Percentiles rank a stretch among this genome's conserved stretches.
phyloP scores from a whole-genome alignment of 2,329 filamentous ascomycete genomes.

The Colletotrichum theobromicola region DNA sequence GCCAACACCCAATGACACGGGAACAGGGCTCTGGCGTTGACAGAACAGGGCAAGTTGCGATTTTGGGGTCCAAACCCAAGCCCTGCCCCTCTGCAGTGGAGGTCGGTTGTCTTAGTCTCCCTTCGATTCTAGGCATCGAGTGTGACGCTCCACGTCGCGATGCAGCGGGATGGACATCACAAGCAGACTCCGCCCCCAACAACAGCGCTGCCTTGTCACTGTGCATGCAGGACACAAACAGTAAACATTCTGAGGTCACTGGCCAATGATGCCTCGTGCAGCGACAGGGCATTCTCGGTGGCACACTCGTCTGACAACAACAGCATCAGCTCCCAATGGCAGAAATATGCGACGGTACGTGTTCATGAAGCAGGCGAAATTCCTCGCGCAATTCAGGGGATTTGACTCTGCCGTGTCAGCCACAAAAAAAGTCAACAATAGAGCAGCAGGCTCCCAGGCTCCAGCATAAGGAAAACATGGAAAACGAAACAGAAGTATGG shows the following conservation, averaged over 20 bases:
- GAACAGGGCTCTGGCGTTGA: background rate
- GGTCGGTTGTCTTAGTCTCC: background rate
- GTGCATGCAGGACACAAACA: background rate
- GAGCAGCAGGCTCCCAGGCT: background rate
- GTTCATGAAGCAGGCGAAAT: background rate
- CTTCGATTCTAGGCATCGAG: background rate
- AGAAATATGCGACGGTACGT: background rate
- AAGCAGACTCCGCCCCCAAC: conserved; percentile 12
- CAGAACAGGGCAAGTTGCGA: background rate
- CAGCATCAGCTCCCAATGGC: background rate
- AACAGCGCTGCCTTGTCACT: background rate
- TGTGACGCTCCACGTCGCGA: conserved; percentile 11
- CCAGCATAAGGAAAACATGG: background rate
- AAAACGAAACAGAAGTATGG: background rate
- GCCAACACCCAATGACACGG: background rate
- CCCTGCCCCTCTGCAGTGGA: background rate
- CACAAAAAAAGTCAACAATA: background rate
- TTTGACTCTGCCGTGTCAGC: background rate
- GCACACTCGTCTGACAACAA: background rate
- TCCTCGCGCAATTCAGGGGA: background rate
- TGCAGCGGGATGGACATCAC: background rate
- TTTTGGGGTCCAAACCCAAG: background rate
- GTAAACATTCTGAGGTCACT: background rate
- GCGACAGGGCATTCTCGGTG: background rate
- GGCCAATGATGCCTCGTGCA: background rate